Evolutionary conservation across 2,329 filamentous ascomycete genomes (phyloP).

Genomic region (Neurospora sp.): DNA sequence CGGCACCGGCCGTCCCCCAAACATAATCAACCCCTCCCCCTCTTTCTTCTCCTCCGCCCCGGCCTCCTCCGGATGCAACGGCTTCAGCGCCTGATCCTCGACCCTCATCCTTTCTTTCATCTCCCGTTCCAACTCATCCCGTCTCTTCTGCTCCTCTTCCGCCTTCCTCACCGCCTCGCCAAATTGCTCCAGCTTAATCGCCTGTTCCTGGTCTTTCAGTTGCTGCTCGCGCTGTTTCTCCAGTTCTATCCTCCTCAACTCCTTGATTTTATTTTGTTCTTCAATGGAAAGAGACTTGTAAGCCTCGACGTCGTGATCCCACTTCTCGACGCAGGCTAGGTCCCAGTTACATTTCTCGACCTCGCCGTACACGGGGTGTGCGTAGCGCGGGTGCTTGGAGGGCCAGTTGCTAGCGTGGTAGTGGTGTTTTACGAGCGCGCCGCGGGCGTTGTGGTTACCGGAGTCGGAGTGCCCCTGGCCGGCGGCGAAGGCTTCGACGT

Average conservation of each 20-base stretch:
- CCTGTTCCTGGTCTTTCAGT: constrained; percentile 28
- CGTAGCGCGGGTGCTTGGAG: constrained; percentile 52
- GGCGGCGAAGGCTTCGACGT: constrained; percentile 61
- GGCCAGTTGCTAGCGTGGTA: constrained; percentile 67
- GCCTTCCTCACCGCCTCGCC: constrained; percentile 11
- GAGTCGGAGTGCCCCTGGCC: constrained; percentile 64
- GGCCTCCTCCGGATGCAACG: neutral
- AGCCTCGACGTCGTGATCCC: constrained; percentile 52
- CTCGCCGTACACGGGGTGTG: constrained; percentile 57
- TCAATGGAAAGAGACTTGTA: constrained; percentile 49
- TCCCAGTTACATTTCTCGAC: constrained; percentile 64
- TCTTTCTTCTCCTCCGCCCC: neutral
- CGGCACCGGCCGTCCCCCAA: neutral
- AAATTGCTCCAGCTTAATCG: constrained; percentile 4
- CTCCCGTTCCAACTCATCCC: constrained; percentile 1
- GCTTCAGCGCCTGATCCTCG: neutral
- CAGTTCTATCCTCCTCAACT: constrained; percentile 13
- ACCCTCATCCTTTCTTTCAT: neutral
- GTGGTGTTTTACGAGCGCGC: constrained; percentile 61
- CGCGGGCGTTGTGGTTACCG: constrained; percentile 55
- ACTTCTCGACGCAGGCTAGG: constrained; percentile 48
- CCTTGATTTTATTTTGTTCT: constrained; percentile 40
- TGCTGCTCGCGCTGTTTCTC: constrained; percentile 12
- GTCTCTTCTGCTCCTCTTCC: constrained; percentile 5
- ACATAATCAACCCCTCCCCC: neutral